Evolutionary conservation across 23 red algal genomes (phyloP), one percentile per base, ranked within the genome.

Genomic region (Gracilaria gracilis): DNA sequence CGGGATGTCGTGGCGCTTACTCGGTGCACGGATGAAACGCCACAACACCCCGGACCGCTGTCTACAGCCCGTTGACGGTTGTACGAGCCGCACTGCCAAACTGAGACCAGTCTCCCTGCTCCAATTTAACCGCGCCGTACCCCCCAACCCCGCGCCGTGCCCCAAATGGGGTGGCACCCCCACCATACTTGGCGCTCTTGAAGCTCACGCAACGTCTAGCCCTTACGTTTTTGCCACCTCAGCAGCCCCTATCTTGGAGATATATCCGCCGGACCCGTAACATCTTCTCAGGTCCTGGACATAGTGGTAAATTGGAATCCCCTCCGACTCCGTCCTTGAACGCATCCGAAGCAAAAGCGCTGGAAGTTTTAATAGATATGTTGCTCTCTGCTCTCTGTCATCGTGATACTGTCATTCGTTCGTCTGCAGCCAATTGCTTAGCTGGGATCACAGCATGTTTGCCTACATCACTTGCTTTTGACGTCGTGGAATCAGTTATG

Each of bases 351-450:
- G 69, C 64, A 16, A 47, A 87, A 48, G 37, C 80, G 15, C 35
- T 98, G 55, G 79, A 82, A 37, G 27, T 72, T 31, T 75, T 92
- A 21, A 76, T 95, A 73, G 65, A 98, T 35, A 27, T 82, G 37
- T 69, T 99, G 21, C 77, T 99, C 4, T 67, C 39, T 19, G 62
- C 53, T 27, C 78, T 95, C 31, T 61, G 57, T 14, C 84, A 95
- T 61, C 80, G 54, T 19, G 92, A 99, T 72, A 99, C 97, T 23
- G 78, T 95, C 23, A 88, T 92, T 1, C 80, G 97, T 15, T 99
- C 90, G 92, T 94, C 97, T 28, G 93, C 90, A 24, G 93, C 97
- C n/a, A 96, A 96, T 62, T 94, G 90, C 57, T 61, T 96, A 0
- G 97, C 53, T 19, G 80, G 94, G 0, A 61, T 96, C 29, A 86